A percentile compares a stretch with the other conserved stretches of the same genome.
Conservation (phyloP, 2,329 filamentous ascomycete species). For the Fonsecaea nubica region DNA sequence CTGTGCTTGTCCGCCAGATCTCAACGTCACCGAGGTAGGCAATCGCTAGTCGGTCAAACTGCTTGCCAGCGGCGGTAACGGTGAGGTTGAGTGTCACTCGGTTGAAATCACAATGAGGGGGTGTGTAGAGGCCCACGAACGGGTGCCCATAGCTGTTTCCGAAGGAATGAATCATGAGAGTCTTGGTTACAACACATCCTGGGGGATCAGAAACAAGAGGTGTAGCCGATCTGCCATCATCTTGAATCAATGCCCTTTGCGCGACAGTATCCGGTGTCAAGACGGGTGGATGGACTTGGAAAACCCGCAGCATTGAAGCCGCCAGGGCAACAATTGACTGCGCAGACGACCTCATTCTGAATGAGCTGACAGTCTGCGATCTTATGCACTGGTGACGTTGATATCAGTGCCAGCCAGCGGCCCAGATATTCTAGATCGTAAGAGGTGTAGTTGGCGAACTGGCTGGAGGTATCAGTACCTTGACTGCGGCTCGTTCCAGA, state of each 20-base stretch:
- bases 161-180: conserved; percentile 15
- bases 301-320: conserved; percentile 11
- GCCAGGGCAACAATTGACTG: not conserved
- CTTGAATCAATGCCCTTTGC: not conserved
- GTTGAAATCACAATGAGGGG: conserved; percentile 11
- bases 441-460: not conserved
- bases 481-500: not conserved
- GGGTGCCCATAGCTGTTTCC: conserved; percentile 15
- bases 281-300: conserved; percentile 4
- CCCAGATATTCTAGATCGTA: not conserved
- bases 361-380: not conserved
- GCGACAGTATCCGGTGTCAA: not conserved
- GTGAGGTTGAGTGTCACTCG: conserved; percentile 16
- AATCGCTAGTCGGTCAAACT: conserved; percentile 12
- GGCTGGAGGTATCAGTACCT: not conserved
- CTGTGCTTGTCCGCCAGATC: conserved; percentile 17
- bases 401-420: not conserved
- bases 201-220: not conserved
- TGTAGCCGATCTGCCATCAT: not conserved
- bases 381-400: not conserved
- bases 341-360: not conserved
- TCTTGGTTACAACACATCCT: conserved; percentile 1
- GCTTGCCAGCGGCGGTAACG: conserved; percentile 9
- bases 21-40: conserved; percentile 12
- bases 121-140: conserved; percentile 3